Evolutionary conservation across 306 rosid species (phyloP).

Genomic region (Psophocarpus tetragonolobus): DNA sequence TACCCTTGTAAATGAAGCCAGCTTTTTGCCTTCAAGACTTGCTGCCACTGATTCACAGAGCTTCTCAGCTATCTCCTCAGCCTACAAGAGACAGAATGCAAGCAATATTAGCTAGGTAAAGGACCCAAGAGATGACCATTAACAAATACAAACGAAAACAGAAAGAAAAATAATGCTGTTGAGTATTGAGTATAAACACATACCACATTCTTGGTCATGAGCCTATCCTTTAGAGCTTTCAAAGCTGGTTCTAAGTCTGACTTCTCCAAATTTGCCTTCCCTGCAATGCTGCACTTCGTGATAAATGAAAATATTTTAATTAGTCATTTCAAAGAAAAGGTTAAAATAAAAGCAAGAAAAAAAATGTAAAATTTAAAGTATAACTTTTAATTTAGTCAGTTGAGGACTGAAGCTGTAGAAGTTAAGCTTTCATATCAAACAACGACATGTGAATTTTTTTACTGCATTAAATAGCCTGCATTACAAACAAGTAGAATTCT

Average conservation of each 20-base stretch:
- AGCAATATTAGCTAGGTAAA: constrained; percentile 30
- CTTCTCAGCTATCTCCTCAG: constrained; percentile 99
- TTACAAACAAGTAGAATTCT: too few relatives aligned
- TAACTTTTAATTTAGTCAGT: too few relatives aligned
- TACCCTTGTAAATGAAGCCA: constrained; percentile 91
- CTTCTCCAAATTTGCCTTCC: constrained; percentile 93
- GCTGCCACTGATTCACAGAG: constrained; percentile 98
- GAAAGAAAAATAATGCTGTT: too few relatives aligned
- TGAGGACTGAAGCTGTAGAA: too few relatives aligned
- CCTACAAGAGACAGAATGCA: constrained; percentile 53
- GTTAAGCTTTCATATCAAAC: too few relatives aligned
- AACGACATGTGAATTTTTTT: too few relatives aligned
- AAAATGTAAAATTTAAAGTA: too few relatives aligned
- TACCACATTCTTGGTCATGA: constrained; percentile 99
- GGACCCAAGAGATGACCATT: not conserved
- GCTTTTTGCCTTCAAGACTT: constrained; percentile 95
- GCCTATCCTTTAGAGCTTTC: constrained; percentile 96
- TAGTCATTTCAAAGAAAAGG: constrained; percentile 19
- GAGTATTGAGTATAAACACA: constrained; percentile 29
- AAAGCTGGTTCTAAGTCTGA: constrained; percentile 95
- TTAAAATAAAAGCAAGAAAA: too few relatives aligned
- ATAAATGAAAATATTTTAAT: constrained; percentile 18
- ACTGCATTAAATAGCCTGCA: too few relatives aligned
- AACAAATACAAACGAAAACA: too few relatives aligned
- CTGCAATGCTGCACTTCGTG: constrained; percentile 90